Evolutionary conservation across 768 basidiomycete species (phyloP), one percentile per base, ranked within the genome.

Genomic region (Hericium erinaceus): DNA sequence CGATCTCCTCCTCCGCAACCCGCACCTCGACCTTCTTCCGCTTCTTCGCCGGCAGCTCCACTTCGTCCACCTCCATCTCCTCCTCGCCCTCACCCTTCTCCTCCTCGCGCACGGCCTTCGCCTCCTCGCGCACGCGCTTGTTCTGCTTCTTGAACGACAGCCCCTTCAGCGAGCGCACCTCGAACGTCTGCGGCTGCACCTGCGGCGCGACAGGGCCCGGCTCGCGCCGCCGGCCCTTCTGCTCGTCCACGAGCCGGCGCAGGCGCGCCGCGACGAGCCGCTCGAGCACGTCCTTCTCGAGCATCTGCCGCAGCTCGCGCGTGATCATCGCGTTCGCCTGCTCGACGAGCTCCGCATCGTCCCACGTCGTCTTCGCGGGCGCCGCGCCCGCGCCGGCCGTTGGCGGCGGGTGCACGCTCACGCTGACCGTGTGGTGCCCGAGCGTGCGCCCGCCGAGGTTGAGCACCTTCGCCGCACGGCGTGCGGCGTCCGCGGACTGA

Each of bases 391-490:
- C 69, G 3, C 73, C 66, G 9, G 72, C 68, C 44, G 69, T 64
- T 67, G 67, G 77, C 1, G 79, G 72, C 2, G 71, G 68, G 56
- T 77, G 78, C 7, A 81, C 75, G 11, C 78, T 76, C 24, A 88
- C 71, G 13, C 75, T 77, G 18, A 88, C 83, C 18, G 80, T 70
- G 60, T 82, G 82, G 61, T 82, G 79, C 1, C 76, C 80, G 2
- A 89, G 77, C 57, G 75, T 80, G 41, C 79, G 80, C 12, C 73
- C 72, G 5, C 70, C 73, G 39, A 94, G 28, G 20, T 50, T 50
- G 18, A 50, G 78, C 3, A 90, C 83, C 62, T 81, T 79, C 9
- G 78, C 77, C 0, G 91, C 89, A 3, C 85, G 76, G 6, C 82
- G 75, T 0, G 93, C 93, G 0, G 79, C 68, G 56, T 80, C 80